Evolutionary conservation across 2,329 filamentous ascomycete genomes (phyloP), one percentile per base, ranked within the genome.

Genomic region (Cladosporium sp.): DNA sequence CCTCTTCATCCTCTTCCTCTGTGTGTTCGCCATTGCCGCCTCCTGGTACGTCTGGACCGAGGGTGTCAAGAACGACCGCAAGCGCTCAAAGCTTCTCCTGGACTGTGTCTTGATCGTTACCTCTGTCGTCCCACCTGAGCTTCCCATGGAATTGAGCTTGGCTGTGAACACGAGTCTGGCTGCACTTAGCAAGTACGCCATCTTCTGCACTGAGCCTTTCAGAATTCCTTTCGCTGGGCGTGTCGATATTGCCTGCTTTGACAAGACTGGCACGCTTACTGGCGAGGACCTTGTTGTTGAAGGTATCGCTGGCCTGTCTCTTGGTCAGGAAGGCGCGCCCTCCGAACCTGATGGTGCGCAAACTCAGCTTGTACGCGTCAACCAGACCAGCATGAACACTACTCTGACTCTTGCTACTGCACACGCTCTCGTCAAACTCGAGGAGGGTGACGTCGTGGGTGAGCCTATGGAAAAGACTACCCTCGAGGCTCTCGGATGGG

Each of bases 31-130:
- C 67, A 84, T 99, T 71, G 95, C 94, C 57, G 94, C 94, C 53
- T 96, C 94, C 12, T 97, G 94, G 92, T 99, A 99, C 73, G 94
- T 99, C 59, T 99, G 94, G 94, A 85, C 92, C 61, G 93, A 99
- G 75, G 95, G 94, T 78, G 93, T 99, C 56, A 83, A 84, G 71
- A 91, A 89, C 77, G 93, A 97, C 70, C 88, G 94, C 71, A 97
- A 99, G 80, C 88, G 94, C 63, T 97, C 93, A 47, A 99, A 99
- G 83, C 84, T 99, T 37, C 83, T 99, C 59, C 84, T 99, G 55
- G 95, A 99, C 77, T 99, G 95, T 71, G 85, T 99, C 74, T 87
- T 99, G 73, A 99, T 99, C 68, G 85, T 99, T 67, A 99, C 94
- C 39, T 97, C 91, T 70, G 94, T 99, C 59, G 94, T 99, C 1